These are phyloP conservation scores for Carex scoparia DNA, from an alignment of 176 grass and related monocot genomes.

Conservation along the genomic window DNA sequence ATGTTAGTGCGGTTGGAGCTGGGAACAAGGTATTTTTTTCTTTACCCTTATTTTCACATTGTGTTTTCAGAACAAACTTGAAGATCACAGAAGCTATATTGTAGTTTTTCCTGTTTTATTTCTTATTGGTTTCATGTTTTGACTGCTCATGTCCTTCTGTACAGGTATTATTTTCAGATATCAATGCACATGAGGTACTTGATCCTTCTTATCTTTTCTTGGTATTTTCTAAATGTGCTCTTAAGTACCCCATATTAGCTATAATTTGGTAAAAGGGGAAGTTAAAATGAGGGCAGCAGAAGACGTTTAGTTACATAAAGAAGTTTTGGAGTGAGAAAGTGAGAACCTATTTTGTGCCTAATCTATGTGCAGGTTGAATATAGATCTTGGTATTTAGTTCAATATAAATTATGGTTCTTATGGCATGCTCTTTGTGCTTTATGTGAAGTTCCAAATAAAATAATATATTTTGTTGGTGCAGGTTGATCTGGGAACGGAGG, in stretches of 20 bases:
- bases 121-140: conserved; percentile 14
- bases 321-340: not conserved
- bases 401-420: too few relatives aligned
- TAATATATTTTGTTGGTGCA: conserved; percentile 28
- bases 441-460: not conserved
- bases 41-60: conserved; percentile 1
- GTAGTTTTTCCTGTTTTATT: not conserved
- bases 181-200: conserved; percentile 88
- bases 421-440: too few relatives aligned
- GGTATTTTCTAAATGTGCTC: not conserved
- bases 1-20: conserved; percentile 70
- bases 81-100: not conserved
- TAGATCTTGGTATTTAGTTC: not conserved
- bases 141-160: conserved; percentile 3
- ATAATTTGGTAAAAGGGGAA: not conserved
- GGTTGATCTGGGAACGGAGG: conserved; percentile 81
- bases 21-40: conserved; percentile 64
- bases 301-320: not conserved
- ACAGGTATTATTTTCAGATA: conserved; percentile 94
- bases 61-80: not conserved
- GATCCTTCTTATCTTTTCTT: not conserved
- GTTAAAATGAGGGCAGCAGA: not conserved
- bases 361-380: not conserved
- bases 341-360: not conserved
- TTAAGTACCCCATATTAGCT: not conserved